Evolutionary conservation across 306 rosid species (phyloP).

Genomic region (Malus sylvestris): DNA sequence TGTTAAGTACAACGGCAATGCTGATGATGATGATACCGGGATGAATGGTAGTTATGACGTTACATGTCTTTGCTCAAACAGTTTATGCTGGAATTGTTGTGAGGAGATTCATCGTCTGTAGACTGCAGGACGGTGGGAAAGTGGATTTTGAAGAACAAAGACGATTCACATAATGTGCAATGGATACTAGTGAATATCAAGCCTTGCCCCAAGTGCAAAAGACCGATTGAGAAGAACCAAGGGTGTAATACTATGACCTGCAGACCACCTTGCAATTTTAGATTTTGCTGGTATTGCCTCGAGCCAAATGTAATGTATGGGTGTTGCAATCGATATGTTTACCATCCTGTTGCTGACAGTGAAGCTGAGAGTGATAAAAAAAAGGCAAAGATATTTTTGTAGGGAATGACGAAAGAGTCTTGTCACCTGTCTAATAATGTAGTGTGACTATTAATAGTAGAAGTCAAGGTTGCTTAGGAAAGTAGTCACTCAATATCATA

Average conservation of each 20-base stretch:
- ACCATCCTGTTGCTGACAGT: neutral
- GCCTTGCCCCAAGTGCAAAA: slow-evolving; percentile 1
- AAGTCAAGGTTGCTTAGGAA: no score
- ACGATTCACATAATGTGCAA: neutral
- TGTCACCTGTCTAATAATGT: no score
- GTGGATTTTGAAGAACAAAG: slow-evolving; percentile 1
- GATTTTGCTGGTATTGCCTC: neutral
- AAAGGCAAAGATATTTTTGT: neutral
- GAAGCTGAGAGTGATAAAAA: neutral
- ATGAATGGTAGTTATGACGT: neutral
- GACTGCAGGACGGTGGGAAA: neutral
- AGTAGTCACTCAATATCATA: no score
- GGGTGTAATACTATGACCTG: slow-evolving; percentile 7
- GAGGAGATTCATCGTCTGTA: slow-evolving; percentile 1
- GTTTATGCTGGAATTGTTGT: neutral
- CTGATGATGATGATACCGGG: neutral
- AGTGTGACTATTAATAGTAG: no score
- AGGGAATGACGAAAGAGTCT: no score
- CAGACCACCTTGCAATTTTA: neutral
- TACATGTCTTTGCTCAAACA: neutral
- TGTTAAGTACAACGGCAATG: neutral
- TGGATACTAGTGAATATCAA: neutral
- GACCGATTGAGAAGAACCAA: slow-evolving; percentile 1
- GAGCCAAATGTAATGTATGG: neutral
- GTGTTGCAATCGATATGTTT: no score